These are phyloP conservation scores for Cryptosporidium canis DNA, from an alignment of 169 alveolate genomes.

Conservation along the genomic window DNA sequence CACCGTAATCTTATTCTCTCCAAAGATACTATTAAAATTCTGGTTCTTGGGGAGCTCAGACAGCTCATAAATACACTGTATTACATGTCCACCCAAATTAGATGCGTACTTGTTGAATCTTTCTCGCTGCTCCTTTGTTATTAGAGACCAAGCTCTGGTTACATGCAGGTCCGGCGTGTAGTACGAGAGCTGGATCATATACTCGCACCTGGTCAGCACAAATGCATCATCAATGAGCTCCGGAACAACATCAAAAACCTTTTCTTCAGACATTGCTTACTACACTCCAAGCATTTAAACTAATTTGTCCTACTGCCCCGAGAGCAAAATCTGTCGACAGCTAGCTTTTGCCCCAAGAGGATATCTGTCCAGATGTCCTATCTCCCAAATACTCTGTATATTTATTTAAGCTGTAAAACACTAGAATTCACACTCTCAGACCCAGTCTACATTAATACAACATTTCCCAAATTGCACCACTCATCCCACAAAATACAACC, in stretches of 20 bases:
- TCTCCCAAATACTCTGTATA: too few species aligned
- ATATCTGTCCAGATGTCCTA: too few species aligned
- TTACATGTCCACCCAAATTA: slow-evolving; percentile 60
- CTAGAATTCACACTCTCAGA: neutral
- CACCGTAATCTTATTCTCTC: slow-evolving; percentile 15
- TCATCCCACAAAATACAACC: neutral
- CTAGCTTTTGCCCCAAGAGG: too few species aligned
- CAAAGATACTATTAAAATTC: slow-evolving; percentile 30
- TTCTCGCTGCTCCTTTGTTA: slow-evolving; percentile 75
- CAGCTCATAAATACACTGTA: slow-evolving; percentile 54
- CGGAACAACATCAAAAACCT: slow-evolving; percentile 68
- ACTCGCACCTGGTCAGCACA: slow-evolving; percentile 80
- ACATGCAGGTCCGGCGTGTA: slow-evolving; percentile 85
- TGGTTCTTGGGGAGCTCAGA: slow-evolving; percentile 60
- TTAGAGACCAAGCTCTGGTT: slow-evolving; percentile 80
- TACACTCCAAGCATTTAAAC: too few species aligned
- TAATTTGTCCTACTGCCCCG: too few species aligned
- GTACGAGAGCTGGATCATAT: slow-evolving; percentile 83
- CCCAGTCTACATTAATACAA: neutral
- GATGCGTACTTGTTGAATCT: slow-evolving; percentile 77
- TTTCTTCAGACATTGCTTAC: slow-evolving; percentile 49
- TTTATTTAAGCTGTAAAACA: too few species aligned
- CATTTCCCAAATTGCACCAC: neutral
- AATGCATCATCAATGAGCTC: slow-evolving; percentile 78
- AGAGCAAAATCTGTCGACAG: too few species aligned